These are phyloP conservation scores for Chaetomiaceae sp. DNA, from an alignment of 2,329 filamentous ascomycete species.

Conservation along the genomic window DNA sequence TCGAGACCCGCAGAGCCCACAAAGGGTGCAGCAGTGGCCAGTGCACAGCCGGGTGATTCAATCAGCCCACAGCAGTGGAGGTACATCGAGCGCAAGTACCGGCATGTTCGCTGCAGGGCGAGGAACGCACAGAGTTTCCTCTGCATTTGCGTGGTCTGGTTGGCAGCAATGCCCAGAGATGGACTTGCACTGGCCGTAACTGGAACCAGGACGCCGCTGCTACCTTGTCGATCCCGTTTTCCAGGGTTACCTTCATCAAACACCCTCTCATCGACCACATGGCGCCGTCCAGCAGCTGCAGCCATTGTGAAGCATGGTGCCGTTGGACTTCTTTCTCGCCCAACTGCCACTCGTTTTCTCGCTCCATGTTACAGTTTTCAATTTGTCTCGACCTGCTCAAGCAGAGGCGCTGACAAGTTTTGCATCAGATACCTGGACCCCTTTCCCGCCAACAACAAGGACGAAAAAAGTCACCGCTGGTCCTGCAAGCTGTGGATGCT, in stretches of 20 bases:
- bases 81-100: conserved; percentile 24
- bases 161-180: background rate
- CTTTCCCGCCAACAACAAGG: background rate
- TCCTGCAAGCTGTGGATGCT: conserved; percentile 9
- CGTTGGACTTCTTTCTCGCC: too few species aligned
- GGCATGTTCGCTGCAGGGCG: conserved; percentile 15
- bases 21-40: conserved; percentile 22
- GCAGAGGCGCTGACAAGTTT: too few species aligned
- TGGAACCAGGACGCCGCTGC: background rate
- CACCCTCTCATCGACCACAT: conserved; percentile 1
- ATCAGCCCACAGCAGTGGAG: conserved; percentile 11
- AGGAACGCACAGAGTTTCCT: background rate
- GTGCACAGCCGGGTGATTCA: conserved; percentile 21
- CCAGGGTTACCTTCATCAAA: conserved; percentile 16
- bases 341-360: too few species aligned
- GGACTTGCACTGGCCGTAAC: conserved; percentile 7
- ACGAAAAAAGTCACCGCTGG: background rate
- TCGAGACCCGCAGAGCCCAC: conserved; percentile 12
- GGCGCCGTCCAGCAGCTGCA: background rate
- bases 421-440: too few species aligned
- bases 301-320: too few species aligned
- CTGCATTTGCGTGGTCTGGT: background rate
- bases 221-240: conserved; percentile 15
- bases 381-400: too few species aligned
- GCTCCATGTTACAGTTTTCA: too few species aligned